These are phyloP conservation scores for Daedaleopsis sinensis DNA, from an alignment of 768 basidiomycete species.

Conservation along the genomic window DNA sequence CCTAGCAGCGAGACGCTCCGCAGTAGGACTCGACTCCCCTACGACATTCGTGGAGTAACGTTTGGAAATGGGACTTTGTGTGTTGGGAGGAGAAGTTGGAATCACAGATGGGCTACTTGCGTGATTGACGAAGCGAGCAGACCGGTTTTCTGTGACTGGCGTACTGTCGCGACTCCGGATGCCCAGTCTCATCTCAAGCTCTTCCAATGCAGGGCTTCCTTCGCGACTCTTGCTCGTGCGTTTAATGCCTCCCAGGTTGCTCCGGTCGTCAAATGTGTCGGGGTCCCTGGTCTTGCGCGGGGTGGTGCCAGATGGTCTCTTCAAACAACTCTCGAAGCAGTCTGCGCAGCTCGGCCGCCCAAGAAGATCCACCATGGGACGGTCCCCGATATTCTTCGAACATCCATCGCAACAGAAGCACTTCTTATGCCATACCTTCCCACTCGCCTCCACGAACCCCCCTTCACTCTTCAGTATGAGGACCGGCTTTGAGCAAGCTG, in stretches of 20 bases:
- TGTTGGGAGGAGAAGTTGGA: conserved; percentile 9
- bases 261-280: conserved; percentile 32
- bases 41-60: conserved; percentile 12
- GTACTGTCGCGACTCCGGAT: conserved; percentile 32
- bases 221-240: conserved; percentile 34
- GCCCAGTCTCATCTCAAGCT: conserved; percentile 36
- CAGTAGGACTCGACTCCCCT: conserved; percentile 22
- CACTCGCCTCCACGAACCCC: conserved; percentile 70
- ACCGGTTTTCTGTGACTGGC: conserved; percentile 14
- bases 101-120: conserved; percentile 12
- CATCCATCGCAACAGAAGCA: conserved; percentile 82
- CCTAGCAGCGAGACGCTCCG: conserved; percentile 20
- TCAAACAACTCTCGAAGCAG: conserved; percentile 80
- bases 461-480: conserved; percentile 78
- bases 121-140: conserved; percentile 4
- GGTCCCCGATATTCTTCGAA: conserved; percentile 68
- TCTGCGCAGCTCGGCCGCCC: conserved; percentile 79
- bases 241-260: conserved; percentile 50
- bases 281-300: conserved; percentile 43
- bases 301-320: conserved; percentile 46
- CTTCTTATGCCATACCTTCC: conserved; percentile 77
- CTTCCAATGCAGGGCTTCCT: conserved; percentile 37
- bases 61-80: conserved; percentile 13
- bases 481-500: conserved; percentile 68
- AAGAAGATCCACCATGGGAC: conserved; percentile 82